Percentiles rank a stretch among this genome's conserved stretches.
phyloP scores from a whole-genome alignment of 345 rosid genomes.

The Eucalyptus tenuipes region DNA sequence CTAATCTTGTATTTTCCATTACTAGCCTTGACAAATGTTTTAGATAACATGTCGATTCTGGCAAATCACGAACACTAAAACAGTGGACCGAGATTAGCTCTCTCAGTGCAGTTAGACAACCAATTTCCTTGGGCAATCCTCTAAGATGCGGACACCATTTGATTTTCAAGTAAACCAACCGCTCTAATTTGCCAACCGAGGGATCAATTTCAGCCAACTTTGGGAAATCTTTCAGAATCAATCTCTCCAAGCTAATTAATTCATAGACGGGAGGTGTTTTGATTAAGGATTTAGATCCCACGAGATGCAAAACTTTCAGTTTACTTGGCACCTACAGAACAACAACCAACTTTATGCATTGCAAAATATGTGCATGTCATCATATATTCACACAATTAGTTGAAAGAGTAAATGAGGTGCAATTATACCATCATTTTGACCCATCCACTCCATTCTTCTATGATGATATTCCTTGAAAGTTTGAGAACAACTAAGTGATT shows the following conservation, averaged over 20 bases:
- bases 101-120: background rate
- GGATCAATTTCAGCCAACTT: background rate
- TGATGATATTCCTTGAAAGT: background rate
- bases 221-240: background rate
- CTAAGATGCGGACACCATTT: background rate
- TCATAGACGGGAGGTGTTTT: background rate
- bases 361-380: background rate
- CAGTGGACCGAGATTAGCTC: background rate
- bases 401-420: background rate
- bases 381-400: background rate
- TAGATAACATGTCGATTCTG: fast-evolving
- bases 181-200: background rate
- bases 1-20: background rate
- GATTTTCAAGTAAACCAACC: background rate
- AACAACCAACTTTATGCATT: background rate
- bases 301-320: background rate
- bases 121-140: background rate
- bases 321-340: background rate
- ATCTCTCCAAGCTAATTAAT: background rate
- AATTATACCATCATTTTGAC: background rate
- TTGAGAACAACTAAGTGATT: background rate
- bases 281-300: background rate
- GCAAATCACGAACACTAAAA: background rate
- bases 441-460: background rate
- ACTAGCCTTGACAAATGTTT: background rate